These are phyloP conservation scores for Adenanthera pavonina DNA, from an alignment of 306 rosid genomes.

Conservation along the genomic window DNA sequence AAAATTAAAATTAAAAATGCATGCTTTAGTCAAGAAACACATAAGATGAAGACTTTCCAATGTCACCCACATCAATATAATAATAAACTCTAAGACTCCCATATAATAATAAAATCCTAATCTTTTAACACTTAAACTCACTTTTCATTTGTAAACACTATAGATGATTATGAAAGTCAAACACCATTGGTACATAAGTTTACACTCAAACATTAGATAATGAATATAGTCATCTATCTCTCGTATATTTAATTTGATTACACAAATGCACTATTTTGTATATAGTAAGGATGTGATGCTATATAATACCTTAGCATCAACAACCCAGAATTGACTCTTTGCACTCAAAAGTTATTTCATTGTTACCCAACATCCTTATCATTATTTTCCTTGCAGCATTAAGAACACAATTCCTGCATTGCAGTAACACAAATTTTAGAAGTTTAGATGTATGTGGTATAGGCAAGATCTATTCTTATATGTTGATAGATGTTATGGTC, in stretches of 20 bases:
- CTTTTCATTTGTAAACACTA: background rate
- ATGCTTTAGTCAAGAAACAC: background rate
- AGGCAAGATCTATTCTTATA: no score
- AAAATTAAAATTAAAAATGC: no score
- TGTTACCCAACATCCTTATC: conserved; percentile 99
- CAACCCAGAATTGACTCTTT: conserved; percentile 94
- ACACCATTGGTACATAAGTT: background rate
- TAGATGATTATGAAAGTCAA: background rate
- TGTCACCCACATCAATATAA: background rate
- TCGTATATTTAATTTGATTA: conserved; percentile 22
- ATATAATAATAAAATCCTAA: background rate
- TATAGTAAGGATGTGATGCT: conserved; percentile 28
- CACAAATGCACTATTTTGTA: background rate
- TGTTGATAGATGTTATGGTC: no score
- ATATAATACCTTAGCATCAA: conserved; percentile 79
- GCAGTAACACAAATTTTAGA: conserved; percentile 54
- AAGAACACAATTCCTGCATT: conserved; percentile 97
- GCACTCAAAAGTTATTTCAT: conserved; percentile 86
- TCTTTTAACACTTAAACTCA: background rate
- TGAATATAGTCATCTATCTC: background rate
- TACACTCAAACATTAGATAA: conserved; percentile 17
- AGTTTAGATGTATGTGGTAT: no score
- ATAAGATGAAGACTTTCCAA: background rate
- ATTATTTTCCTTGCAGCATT: conserved; percentile 92
- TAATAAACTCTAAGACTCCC: background rate